Base-by-base conservation (phyloP, 2,329 filamentous ascomycete genomes). In the Botrytis sinoallii region DNA sequence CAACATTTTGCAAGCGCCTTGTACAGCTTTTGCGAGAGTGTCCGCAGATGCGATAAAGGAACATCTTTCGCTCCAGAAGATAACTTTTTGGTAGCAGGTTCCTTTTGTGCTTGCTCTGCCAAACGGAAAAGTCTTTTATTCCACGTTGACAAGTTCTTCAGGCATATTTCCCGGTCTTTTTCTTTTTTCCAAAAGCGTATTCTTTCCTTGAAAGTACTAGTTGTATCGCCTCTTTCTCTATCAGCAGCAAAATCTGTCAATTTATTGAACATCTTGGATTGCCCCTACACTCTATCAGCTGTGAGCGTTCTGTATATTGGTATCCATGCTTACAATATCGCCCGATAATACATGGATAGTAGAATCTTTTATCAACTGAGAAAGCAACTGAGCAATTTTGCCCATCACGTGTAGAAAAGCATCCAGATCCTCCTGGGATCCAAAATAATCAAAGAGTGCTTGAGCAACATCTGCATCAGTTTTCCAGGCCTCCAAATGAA, bases 111-210 rank as follows among this genome's bases (percentile, higher is more conserved):
- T 38, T 67, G 65, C 46, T 67, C 65, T 55, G 46, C 40, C 25
- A 67, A 40, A 52, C 29, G 46, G 25, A 67, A 67, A 18, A 67
- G 46, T 55, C 65, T 52, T 9, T 67, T 67, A 55, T 67, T 67
- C 65, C 65, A 67, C 4, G 65, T 67, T 1, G 32, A n/a, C n/a
- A 67, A 35, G 10, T 67, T 67, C 29, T 67, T 67, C 32, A 67
- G 46, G 46, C 65, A 67, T 29, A 40, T 40, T 22, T 25, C 25
- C 16, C 65, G 32, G 14, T 67, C 65, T 16, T 67, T 67, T 38
- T 55, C 65, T n/a, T 67, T 67, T n/a, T 67, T 67, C 65, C 65
- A 67, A 67, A 67, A 67, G 12, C 65, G 32, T 67, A 55, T 67
- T 29, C 65, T 48, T 66, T 67, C 65, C 32, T 29, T 52, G 4